Evolutionary conservation across 768 basidiomycete genomes (phyloP).

Genomic region (Fistulinella prunicolor): DNA sequence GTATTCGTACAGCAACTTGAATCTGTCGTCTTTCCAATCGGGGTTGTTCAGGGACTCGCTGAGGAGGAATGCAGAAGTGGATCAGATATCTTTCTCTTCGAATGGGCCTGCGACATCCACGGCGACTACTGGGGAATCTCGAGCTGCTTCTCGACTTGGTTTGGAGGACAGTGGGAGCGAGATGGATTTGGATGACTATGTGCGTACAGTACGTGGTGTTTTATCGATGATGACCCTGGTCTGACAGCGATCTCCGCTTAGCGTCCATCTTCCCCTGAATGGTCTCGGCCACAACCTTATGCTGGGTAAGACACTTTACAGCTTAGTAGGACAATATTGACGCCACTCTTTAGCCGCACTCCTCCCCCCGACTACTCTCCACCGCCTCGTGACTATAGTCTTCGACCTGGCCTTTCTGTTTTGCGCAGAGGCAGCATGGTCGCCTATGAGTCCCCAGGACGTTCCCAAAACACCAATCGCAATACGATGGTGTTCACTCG

Average conservation of each 20-base stretch:
- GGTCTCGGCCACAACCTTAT: conserved; percentile 25
- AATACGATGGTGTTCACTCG: conserved; percentile 8
- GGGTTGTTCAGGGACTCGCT: conserved; percentile 33
- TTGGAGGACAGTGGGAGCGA: conserved; percentile 28
- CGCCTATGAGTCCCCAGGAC: conserved; percentile 7
- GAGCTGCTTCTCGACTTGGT: conserved; percentile 7
- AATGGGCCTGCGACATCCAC: conserved; percentile 5
- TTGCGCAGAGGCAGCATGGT: conserved; percentile 12
- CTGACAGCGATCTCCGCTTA: conserved; percentile 9
- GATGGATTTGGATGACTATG: conserved; percentile 24
- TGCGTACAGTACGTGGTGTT: conserved; percentile 11
- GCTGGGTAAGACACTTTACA: conserved; percentile 18
- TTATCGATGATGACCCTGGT: neutral
- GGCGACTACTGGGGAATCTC: conserved; percentile 11
- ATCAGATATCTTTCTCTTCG: conserved; percentile 16
- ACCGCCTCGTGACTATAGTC: conserved; percentile 14
- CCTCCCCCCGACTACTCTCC: conserved; percentile 24
- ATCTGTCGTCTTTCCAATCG: conserved; percentile 31
- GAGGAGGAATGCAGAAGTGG: conserved; percentile 25
- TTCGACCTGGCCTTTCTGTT: conserved; percentile 14
- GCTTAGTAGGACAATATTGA: conserved; percentile 1
- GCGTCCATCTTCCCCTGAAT: conserved; percentile 27
- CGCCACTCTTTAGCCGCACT: conserved; percentile 15
- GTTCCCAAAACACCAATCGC: conserved; percentile 10
- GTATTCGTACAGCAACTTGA: conserved; percentile 31